Evolutionary conservation across 2,329 filamentous ascomycete genomes (phyloP).

Genomic region (Aspergillus versicolor): DNA sequence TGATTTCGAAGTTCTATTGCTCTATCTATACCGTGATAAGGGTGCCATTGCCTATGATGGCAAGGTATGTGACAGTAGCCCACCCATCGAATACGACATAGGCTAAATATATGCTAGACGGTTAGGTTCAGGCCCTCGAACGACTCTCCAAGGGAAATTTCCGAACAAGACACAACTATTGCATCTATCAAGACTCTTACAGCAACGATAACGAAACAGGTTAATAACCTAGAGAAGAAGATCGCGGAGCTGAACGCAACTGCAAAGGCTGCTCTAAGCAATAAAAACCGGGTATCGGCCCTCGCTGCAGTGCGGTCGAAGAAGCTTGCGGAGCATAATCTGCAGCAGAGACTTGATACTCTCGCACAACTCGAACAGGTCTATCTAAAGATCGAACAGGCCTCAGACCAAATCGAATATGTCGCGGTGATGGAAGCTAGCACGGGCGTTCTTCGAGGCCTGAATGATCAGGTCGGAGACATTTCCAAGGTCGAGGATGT

Average conservation of each 20-base stretch:
- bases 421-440: conserved; percentile 80
- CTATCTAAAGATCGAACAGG: conserved; percentile 79
- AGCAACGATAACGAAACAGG: conserved; percentile 62
- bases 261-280: conserved; percentile 68
- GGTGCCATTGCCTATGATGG: conserved; percentile 49
- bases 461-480: conserved; percentile 78
- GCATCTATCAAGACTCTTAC: conserved; percentile 77
- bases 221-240: conserved; percentile 62
- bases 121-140: conserved; percentile 69
- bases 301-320: conserved; percentile 77
- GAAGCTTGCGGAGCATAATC: conserved; percentile 73
- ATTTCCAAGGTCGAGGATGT: conserved; percentile 72
- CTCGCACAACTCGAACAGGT: conserved; percentile 81
- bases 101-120: conserved; percentile 47
- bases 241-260: conserved; percentile 51
- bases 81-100: background rate
- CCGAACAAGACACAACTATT: conserved; percentile 76
- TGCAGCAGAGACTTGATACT: conserved; percentile 70
- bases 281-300: conserved; percentile 73
- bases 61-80: conserved; percentile 34
- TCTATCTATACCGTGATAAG: conserved; percentile 68
- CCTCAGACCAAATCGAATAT: conserved; percentile 78
- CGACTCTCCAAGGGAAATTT: conserved; percentile 56
- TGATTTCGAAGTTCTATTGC: conserved; percentile 70
- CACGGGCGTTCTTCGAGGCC: conserved; percentile 65